Evolutionary conservation across 164 flowering plant species (phyloP), one percentile per base, ranked within the genome.

Genomic region (Vitis cinerea): DNA sequence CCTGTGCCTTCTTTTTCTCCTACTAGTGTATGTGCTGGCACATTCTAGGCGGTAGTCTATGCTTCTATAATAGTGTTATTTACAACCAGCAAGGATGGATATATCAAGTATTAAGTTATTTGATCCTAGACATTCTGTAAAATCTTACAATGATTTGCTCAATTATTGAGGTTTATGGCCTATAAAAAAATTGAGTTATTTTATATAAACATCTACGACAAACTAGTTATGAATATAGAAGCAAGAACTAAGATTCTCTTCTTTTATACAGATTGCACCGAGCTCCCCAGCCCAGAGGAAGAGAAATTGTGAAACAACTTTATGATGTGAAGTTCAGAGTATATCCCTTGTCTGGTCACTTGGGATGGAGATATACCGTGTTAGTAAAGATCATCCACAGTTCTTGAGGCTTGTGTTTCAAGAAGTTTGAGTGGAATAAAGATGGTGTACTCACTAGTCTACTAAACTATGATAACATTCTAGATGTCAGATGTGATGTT

Each of bases 341-440:
- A 65, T 62, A 68, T 76, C 71, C 69, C 72, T 58, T 56, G 53
- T 60, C 65, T 65, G 71, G 68, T 70, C 72, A 64, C 69, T 54
- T 65, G 69, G 74, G 73, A 15, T 68, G 75, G 66, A 52, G 75
- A 75, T 72, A 59, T 66, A 66, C 66, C 9, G 52, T 74, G 64
- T 68, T 58, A 65, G 50, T 62, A 69, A 37, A 50, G 61, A 72
- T 63, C 67, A 63, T 71, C 68, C 23, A 62, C 64, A 65, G 70
- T 73, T 61, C 56, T 49, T 65, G 76, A 70, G 61, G 58, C 50
- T 16, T 72, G 48, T 67, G 30, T 70, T 64, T 66, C 50, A 10
- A 27, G 73, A 65, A 50, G 50, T 69, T 69, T 37, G 66, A 64
- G 64, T 72, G 68, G 68, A 65, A 59, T 59, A 69, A 49, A 37